Evolutionary conservation across 2,329 filamentous ascomycete species (phyloP), one percentile per base, ranked within the genome.

Genomic region (Ascochyta clinopodiicola): DNA sequence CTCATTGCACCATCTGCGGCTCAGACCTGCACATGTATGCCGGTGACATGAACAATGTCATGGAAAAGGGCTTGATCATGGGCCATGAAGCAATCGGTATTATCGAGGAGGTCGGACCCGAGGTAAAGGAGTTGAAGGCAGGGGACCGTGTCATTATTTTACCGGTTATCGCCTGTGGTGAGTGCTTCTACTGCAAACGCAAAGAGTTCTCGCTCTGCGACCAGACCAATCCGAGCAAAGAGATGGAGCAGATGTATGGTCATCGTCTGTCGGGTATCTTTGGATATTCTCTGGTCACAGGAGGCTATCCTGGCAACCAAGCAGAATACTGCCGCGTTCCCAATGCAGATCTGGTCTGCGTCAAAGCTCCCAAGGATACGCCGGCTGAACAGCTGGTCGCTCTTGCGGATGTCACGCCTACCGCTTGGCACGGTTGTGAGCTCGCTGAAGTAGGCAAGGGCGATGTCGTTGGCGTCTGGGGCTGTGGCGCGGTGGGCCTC

Each of bases 71-170:
- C 2, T 46, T 57, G n/a, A 60, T 66, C n/a, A 75, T 97, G 19
- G 92, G 93, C 62, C 92, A 96, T 80, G 92, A 96, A 79, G 93
- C 90, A 35, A 89, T 91, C 7, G 93, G 92, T 55, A 87, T 81
- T 22, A 77, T 96, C 51, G 83, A 96, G 59, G 89, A 91, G 12
- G 88, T 88, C 49, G 89, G 92, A 76, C 84, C 90, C 29, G 90
- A 88, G 32, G 91, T 96, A 56, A 90, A 82, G 25, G 77, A 80
- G 65, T 83, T 96, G 71, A 86, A 91, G 72, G 82, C 88, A 39
- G 93, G 93, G 70, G 93, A 96, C 78, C 48, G 32, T 7, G 56
- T 58, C 13, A 32, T 58, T 13, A 58, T 48, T 21, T 12, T 35
- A 6, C 40, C 24, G 5, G 66, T 72, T 2, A 61, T 60, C n/a